Conservation (phyloP, 805 yeast genomes). For the Metschnikowia koreensis region DNA sequence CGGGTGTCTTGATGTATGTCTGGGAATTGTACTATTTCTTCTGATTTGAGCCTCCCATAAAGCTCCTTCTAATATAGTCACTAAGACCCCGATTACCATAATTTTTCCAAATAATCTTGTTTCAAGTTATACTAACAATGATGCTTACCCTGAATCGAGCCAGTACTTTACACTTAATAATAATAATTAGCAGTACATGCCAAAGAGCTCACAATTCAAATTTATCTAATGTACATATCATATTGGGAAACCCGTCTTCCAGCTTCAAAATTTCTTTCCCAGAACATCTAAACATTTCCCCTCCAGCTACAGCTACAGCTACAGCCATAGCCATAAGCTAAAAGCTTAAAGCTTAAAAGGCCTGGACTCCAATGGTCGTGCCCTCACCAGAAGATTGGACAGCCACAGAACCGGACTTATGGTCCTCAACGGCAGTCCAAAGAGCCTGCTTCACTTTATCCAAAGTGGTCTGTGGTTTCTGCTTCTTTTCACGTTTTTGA, state of each 20-base stretch:
- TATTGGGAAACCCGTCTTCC: background rate
- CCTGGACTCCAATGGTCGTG: conserved; percentile 79
- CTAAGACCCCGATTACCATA: no score
- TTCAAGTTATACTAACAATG: no score
- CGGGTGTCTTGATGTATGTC: no score
- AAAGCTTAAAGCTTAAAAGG: conserved; percentile 36
- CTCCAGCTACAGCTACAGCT: no score
- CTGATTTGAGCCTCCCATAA: no score
- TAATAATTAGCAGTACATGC: background rate
- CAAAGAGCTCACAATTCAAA: background rate
- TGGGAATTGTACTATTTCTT: no score
- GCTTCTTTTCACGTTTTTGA: conserved; percentile 19
- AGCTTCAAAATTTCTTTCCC: background rate
- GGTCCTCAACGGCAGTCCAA: conserved; percentile 69
- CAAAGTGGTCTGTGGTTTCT: conserved; percentile 30
- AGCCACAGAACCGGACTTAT: conserved; percentile 44
- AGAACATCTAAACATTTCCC: background rate
- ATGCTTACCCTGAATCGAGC: no score
- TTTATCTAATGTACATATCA: conserved; percentile 7
- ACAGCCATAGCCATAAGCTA: no score
- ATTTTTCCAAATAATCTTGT: no score
- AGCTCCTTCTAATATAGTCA: no score
- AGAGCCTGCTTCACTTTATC: conserved; percentile 60
- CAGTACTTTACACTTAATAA: no score
- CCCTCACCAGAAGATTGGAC: conserved; percentile 60